Evolutionary conservation across 2,329 filamentous ascomycete genomes (phyloP).

Genomic region (Fusarium brevicatenulatum): DNA sequence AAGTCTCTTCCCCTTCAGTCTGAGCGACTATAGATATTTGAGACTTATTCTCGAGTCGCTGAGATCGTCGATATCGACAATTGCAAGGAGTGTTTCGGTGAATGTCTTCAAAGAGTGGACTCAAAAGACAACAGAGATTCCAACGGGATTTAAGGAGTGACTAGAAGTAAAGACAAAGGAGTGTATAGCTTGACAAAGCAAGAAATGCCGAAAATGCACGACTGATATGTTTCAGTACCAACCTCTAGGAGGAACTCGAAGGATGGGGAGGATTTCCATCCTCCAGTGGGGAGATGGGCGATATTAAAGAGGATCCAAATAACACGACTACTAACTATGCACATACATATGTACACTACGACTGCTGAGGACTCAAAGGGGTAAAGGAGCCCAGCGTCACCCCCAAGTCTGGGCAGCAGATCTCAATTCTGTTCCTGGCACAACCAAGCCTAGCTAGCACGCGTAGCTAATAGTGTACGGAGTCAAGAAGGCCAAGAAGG

Average conservation of each 20-base stretch:
- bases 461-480: background rate
- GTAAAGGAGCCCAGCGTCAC: conserved; percentile 21
- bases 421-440: conserved; percentile 35
- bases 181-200: conserved; percentile 27
- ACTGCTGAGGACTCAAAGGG: background rate
- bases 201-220: conserved; percentile 18
- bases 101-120: conserved; percentile 26
- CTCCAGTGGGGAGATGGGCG: conserved; percentile 10
- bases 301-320: conserved; percentile 31
- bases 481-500: conserved; percentile 8
- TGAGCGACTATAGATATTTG: background rate
- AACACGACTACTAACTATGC: background rate
- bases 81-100: conserved; percentile 12
- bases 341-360: background rate
- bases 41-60: conserved; percentile 3
- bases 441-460: background rate
- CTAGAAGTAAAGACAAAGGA: conserved; percentile 38
- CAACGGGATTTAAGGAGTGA: conserved; percentile 30
- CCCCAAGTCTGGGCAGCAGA: conserved; percentile 27
- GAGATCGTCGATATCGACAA: background rate
- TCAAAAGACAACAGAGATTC: conserved; percentile 20
- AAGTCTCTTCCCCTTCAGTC: background rate
- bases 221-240: conserved; percentile 32
- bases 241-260: conserved; percentile 32
- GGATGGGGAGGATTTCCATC: background rate